These are phyloP conservation scores for Pinus albicaulis DNA, from an alignment of 75 land plant species.

Conservation along the genomic window DNA sequence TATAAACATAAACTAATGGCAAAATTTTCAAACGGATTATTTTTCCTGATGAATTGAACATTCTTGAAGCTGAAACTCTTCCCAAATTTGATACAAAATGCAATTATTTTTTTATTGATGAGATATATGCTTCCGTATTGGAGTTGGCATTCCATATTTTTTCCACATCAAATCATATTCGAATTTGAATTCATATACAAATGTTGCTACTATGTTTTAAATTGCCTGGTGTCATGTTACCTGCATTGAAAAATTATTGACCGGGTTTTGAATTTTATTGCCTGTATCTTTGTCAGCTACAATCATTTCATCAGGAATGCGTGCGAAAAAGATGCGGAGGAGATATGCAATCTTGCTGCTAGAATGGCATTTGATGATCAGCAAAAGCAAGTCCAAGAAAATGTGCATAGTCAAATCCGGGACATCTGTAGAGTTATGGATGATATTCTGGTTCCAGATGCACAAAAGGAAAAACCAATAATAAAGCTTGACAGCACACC, in stretches of 20 bases:
- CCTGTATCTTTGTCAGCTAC: slow-evolving; percentile 42
- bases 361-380: slow-evolving; percentile 67
- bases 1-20: no score
- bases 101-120: no score
- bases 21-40: no score
- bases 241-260: no score
- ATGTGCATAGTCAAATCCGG: slow-evolving; percentile 68
- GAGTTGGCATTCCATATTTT: not conserved
- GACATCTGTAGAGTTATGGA: slow-evolving; percentile 52
- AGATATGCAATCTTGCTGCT: slow-evolving; percentile 60
- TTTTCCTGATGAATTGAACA: no score
- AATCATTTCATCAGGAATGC: slow-evolving; percentile 60
- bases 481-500: slow-evolving; percentile 14
- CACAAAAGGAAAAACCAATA: slow-evolving; percentile 8
- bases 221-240: not conserved
- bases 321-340: slow-evolving; percentile 56
- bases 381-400: slow-evolving; percentile 76
- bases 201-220: slow-evolving; percentile 4
- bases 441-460: slow-evolving; percentile 55
- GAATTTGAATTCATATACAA: not conserved
- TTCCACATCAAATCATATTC: not conserved
- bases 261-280: not conserved
- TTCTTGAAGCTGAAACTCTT: no score
- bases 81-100: no score
- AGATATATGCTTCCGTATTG: not conserved